Evolutionary conservation across 768 basidiomycete species (phyloP), one percentile per base, ranked within the genome.

Genomic region (Lactarius psammicola): DNA sequence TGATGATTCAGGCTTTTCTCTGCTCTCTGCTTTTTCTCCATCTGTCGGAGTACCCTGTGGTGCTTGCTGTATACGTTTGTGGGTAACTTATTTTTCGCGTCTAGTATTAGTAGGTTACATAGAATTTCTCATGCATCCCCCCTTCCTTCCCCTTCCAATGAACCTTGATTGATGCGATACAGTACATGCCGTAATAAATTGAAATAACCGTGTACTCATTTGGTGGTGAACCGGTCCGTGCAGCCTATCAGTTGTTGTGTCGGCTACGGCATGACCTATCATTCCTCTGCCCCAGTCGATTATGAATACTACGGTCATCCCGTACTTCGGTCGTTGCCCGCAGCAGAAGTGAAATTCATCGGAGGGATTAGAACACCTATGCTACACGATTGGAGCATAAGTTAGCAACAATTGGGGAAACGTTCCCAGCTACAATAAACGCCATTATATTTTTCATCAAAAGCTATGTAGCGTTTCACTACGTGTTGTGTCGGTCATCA

Each of bases 1-100:
- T 1, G 11, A 51, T 56, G 30, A 11, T 9, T 33, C 55, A 31
- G 6, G 3, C 18, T 20, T n/a, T 36, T 23, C 13, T n/a, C 17
- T 1, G 33, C 11, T 34, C 11, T 34, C 3, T 26, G 7, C 46
- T 7, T 1, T 28, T 30, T 26, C 18, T 18, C 1, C 18, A 3
- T 31, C 20, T 4, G 3, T 40, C 26, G 20, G 26, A 42, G 23
- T 59, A 26, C 7, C n/a, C 31, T 56, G 13, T 26, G 26, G 28
- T 51, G 10, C 15, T 33, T 11, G 17, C 11, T 59, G 61, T 67
- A 59, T 33, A 31, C 56, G 42, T n/a, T 53, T 9, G 4, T 13
- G 28, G 36, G 51, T 66, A 67, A 36, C 61, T 44, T 67, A 67
- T 20, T 23, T 51, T 55, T 53, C 40, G 38, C 31, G 33, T 13